These are phyloP conservation scores for Yamadazyma pseudoaaseri DNA, from an alignment of 1,139 yeast genomes.

Conservation along the genomic window DNA sequence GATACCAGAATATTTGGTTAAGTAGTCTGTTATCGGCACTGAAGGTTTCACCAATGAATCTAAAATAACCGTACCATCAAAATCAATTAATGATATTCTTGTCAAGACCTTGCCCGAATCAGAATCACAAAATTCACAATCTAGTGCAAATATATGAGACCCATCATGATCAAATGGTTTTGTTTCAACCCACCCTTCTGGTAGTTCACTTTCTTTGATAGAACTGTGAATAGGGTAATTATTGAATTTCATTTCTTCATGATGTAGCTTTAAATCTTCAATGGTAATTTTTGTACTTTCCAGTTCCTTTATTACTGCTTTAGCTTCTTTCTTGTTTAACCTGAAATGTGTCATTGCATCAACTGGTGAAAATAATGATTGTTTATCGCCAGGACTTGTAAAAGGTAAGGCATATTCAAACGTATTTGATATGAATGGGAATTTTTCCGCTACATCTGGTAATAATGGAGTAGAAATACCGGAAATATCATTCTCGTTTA, in stretches of 20 bases:
- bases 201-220: constrained; percentile 9
- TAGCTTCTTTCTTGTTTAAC: constrained; percentile 54
- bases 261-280: constrained; percentile 50
- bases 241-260: constrained; percentile 44
- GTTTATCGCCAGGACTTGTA: constrained; percentile 62
- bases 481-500: constrained; percentile 3
- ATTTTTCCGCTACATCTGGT: constrained; percentile 6
- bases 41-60: constrained; percentile 80
- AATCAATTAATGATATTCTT: constrained; percentile 72
- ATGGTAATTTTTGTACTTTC: constrained; percentile 45
- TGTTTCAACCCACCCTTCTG: constrained; percentile 60
- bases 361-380: constrained; percentile 53
- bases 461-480: constrained; percentile 1
- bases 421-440: constrained; percentile 10
- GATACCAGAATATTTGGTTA: constrained; percentile 84
- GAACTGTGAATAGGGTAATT: constrained; percentile 58
- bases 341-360: constrained; percentile 57
- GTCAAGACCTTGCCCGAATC: constrained; percentile 66
- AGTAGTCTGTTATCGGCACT: constrained; percentile 70
- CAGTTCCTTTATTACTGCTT: constrained; percentile 28
- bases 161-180: constrained; percentile 48
- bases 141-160: constrained; percentile 72
- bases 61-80: constrained; percentile 55
- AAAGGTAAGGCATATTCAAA: constrained; percentile 46
- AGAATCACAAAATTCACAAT: constrained; percentile 89